A percentile compares a stretch with the other conserved stretches of the same genome.
Conservation (phyloP, 768 basidiomycete genomes). For the Amanita polypyramis region DNA sequence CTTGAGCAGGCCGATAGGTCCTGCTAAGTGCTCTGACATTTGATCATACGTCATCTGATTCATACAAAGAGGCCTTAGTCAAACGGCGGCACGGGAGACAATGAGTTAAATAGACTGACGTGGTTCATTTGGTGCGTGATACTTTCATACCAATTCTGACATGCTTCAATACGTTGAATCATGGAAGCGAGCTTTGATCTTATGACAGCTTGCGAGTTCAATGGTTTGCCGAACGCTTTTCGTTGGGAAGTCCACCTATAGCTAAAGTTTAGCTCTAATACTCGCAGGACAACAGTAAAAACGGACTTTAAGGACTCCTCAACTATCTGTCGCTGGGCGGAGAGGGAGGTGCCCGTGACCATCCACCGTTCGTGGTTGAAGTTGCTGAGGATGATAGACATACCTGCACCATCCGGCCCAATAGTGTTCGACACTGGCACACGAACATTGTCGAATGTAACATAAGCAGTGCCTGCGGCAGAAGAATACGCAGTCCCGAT, state of each 20-base stretch:
- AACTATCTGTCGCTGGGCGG: conserved; percentile 70
- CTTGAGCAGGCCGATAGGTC: conserved; percentile 81
- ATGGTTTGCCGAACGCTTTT: conserved; percentile 82
- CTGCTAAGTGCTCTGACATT: conserved; percentile 81
- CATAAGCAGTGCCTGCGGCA: conserved; percentile 83
- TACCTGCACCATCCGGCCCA: conserved; percentile 77
- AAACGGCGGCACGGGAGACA: conserved; percentile 3
- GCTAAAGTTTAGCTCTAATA: not conserved
- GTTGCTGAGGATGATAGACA: conserved; percentile 75
- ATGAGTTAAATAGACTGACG: conserved; percentile 28
- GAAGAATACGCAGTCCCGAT: conserved; percentile 92
- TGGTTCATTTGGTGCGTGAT: conserved; percentile 92
- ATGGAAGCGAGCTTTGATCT: conserved; percentile 79
- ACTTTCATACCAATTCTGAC: conserved; percentile 83
- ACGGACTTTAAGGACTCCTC: conserved; percentile 83
- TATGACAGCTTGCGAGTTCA: conserved; percentile 77
- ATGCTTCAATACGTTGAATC: conserved; percentile 82
- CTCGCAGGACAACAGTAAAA: conserved; percentile 5
- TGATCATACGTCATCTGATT: conserved; percentile 76
- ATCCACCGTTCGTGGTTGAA: conserved; percentile 92
- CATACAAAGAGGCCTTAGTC: not conserved
- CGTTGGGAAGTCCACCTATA: conserved; percentile 87
- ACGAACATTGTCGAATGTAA: conserved; percentile 71
- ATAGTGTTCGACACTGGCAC: conserved; percentile 83
- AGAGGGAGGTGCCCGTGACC: conserved; percentile 60